A percentile compares a stretch with the other conserved stretches of the same genome.
phyloP scores from a whole-genome alignment of 805 yeast genomes.

The Candida dajiaensis region DNA sequence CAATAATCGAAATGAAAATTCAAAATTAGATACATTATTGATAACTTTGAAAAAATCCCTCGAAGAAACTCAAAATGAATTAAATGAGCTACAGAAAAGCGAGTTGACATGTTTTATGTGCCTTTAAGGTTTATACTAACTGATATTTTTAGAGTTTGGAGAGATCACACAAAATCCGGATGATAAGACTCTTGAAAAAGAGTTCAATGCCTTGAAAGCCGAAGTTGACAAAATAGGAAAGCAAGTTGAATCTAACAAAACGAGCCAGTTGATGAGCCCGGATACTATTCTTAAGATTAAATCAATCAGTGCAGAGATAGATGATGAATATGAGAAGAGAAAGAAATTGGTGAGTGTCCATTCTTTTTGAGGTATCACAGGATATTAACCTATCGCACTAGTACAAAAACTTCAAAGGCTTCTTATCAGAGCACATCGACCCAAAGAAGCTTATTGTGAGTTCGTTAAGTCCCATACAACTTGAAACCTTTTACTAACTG shows the following conservation, averaged over 20 bases:
- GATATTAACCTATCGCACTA: background rate
- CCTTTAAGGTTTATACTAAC: background rate
- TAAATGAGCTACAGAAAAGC: conserved; percentile 2
- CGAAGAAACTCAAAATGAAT: background rate
- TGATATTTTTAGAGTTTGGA: conserved; percentile 1
- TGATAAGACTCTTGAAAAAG: conserved; percentile 6
- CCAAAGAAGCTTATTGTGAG: conserved; percentile 14
- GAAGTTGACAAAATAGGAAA: conserved; percentile 4
- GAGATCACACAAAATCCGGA: conserved; percentile 11
- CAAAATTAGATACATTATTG: background rate
- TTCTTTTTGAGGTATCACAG: background rate
- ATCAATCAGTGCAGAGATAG: background rate
- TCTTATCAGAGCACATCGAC: conserved; percentile 17
- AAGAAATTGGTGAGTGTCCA: conserved; percentile 3
- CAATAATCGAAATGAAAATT: background rate
- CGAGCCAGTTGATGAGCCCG: conserved; percentile 5
- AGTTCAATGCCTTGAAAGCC: background rate
- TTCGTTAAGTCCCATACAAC: background rate
- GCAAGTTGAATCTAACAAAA: conserved; percentile 1
- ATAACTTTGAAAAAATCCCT: background rate
- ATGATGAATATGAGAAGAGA: conserved; percentile 15
- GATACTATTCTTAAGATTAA: conserved; percentile 8
- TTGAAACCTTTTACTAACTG: background rate
- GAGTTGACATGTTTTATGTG: background rate
- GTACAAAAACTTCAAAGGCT: conserved; percentile 13